Evolutionary conservation across 2,329 filamentous ascomycete genomes (phyloP).

Genomic region (Blumeriella jaapii): DNA sequence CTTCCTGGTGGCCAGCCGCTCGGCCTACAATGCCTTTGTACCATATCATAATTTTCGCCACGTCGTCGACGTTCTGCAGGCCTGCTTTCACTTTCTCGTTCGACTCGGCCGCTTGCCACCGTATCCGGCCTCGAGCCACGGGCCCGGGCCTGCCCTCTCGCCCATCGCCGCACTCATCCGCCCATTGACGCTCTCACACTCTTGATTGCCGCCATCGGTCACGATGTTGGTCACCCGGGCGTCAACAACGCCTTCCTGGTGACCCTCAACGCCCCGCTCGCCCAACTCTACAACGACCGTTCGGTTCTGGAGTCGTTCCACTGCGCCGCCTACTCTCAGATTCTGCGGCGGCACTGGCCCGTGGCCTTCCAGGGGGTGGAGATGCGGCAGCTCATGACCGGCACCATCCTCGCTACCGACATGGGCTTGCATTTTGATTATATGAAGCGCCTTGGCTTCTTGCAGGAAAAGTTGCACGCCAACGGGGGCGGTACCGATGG

Average conservation of each 20-base stretch:
- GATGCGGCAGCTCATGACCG: slow-evolving; percentile 87
- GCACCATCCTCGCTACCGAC: slow-evolving; percentile 92
- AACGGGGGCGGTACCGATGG: slow-evolving; percentile 54
- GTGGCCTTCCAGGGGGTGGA: slow-evolving; percentile 64
- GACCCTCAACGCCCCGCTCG: slow-evolving; percentile 81
- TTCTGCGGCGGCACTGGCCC: slow-evolving; percentile 86
- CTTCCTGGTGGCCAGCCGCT: slow-evolving; percentile 78
- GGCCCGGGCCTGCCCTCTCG: slow-evolving; percentile 30
- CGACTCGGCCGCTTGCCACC: slow-evolving; percentile 64
- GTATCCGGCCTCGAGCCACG: slow-evolving; percentile 37
- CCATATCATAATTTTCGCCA: slow-evolving; percentile 98
- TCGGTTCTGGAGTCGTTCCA: slow-evolving; percentile 97
- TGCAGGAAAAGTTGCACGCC: slow-evolving; percentile 66
- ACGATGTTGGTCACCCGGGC: slow-evolving; percentile 93
- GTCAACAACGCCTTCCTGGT: slow-evolving; percentile 97
- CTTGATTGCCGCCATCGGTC: slow-evolving; percentile 89
- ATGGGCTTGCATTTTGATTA: slow-evolving; percentile 97
- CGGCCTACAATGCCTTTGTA: slow-evolving; percentile 93
- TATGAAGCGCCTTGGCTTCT: slow-evolving; percentile 74
- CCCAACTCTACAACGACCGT: slow-evolving; percentile 92
- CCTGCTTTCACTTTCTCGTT: slow-evolving; percentile 80
- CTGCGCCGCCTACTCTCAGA: slow-evolving; percentile 93
- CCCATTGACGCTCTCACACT: slow-evolving; percentile 78
- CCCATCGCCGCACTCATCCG: slow-evolving; percentile 65
- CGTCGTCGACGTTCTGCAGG: slow-evolving; percentile 91